Conservation (phyloP, 139 green algal genomes). For the Monoraphidium neglectum region DNA sequence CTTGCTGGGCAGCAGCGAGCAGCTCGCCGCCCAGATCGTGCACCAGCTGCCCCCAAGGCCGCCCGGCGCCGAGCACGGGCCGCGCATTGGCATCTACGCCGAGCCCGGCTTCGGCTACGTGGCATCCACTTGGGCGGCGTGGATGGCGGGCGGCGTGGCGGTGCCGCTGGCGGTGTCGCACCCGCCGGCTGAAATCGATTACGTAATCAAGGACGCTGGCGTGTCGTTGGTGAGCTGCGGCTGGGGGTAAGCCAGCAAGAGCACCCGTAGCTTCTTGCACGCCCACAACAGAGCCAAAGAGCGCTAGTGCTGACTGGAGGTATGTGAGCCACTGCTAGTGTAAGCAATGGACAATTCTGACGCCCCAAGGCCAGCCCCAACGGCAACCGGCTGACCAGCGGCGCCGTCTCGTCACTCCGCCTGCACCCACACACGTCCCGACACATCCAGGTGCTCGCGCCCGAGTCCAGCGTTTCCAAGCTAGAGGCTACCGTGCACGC, state of each 20-base stretch:
- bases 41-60: conserved; percentile 1
- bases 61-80: conserved; percentile 7
- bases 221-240: conserved; percentile 42
- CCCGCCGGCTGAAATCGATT: conserved; percentile 73
- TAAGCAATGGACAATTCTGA: too few species aligned
- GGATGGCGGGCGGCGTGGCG: conserved; percentile 74
- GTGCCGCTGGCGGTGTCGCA: conserved; percentile 88
- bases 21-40: neutral
- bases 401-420: too few species aligned
- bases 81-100: conserved; percentile 46
- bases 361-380: too few species aligned
- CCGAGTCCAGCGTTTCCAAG: conserved; percentile 17
- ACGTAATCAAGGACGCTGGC: conserved; percentile 82
- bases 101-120: conserved; percentile 20
- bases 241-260: too few species aligned
- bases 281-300: too few species aligned
- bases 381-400: too few species aligned
- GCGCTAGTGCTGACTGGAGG: too few species aligned
- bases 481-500: conserved; percentile 30
- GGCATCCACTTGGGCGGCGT: conserved; percentile 76
- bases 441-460: conserved; percentile 43
- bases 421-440: too few species aligned
- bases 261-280: conserved; percentile 30
- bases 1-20: conserved; percentile 3
- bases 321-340: too few species aligned